A percentile compares a stretch with the other conserved stretches of the same genome.
Conservation (phyloP, 163 green algal genomes). For the Scenedesmus sp. region DNA sequence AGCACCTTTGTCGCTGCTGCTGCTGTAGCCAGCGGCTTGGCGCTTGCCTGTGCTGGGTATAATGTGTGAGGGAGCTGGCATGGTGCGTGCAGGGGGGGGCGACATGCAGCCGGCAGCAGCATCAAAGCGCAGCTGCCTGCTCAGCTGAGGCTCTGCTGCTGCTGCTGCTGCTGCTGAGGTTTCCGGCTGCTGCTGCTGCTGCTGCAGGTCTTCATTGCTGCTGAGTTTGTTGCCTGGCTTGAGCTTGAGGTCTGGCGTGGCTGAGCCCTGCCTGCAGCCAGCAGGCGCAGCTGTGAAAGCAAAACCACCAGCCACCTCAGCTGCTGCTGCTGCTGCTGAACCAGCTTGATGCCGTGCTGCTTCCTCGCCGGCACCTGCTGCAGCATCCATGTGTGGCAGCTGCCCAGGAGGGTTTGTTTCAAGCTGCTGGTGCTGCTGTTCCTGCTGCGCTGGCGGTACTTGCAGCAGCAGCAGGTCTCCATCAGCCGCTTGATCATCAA, state of each 20-base stretch:
- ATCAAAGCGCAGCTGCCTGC: neutral
- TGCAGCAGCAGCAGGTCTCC: neutral
- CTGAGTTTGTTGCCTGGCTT: neutral
- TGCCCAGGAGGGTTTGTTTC: neutral
- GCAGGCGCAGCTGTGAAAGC: neutral
- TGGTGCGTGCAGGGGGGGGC: neutral
- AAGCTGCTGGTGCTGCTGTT: neutral
- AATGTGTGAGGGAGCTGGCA: neutral
- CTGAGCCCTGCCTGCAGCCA: neutral
- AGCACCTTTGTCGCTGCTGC: neutral
- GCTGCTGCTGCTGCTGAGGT: neutral
- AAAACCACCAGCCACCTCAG: neutral
- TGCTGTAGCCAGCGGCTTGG: neutral
- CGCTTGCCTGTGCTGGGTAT: neutral
- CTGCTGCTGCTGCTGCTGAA: neutral
- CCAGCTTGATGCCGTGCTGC: neutral
- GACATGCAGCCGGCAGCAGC: constrained; percentile 2
- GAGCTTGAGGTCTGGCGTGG: neutral
- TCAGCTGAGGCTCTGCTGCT: constrained; percentile 12
- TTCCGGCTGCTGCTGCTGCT: neutral
- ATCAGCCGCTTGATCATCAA: neutral
- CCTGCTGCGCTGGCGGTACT: neutral
- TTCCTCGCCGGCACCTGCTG: neutral
- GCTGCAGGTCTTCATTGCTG: neutral
- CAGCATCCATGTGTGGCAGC: neutral